Evolutionary conservation across 208 protist species (phyloP), one percentile per base, ranked within the genome.

Genomic region (Acanthamoeba royreba): DNA sequence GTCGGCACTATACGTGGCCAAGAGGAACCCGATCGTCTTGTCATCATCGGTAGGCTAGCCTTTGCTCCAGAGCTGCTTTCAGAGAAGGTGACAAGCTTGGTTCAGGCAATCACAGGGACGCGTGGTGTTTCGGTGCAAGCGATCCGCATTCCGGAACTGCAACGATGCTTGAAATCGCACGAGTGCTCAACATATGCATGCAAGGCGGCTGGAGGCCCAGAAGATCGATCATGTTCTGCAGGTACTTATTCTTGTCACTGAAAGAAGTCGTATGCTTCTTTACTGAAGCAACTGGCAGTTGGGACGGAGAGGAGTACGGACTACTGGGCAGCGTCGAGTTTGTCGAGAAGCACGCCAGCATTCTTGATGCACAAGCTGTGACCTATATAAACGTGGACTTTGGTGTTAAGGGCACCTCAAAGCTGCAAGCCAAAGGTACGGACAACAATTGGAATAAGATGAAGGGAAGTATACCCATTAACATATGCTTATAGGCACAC

Each of bases 291-390:
- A n/a, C 22, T 35, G 17, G 58, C 42, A 77, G 81, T 58, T 94
- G 92, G 92, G 92, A 94, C 42, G 92, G 77, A 35, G 92, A 94
- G 63, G 92, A 94, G 92, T 87, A 81, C 53, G 92, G 92, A 4
- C 52, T 94, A 1, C 13, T 94, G 58, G 92, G 92, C 2, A 92
- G 81, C 72, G 74, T 89, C 7, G 66, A 83, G 46, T 94, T 61
- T 40, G 92, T 74, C 35, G 92, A 94, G 72, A 87, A 52, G 52
- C 61, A 90, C 47, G 61, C 40, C 8, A 28, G 89, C 15, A 31
- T 40, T 9, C 42, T 94, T 2, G 49, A 87, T 40, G 63, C 49
- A 3, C 58, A 94, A 22, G 72, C 58, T 7, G 66, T 94, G 15
- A 79, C 72, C 40, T 94, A 94, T 40, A 28, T 94, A 8, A 94